Percentiles rank a stretch among this genome's conserved stretches.
These are phyloP conservation scores for Cytidiella melzeri DNA, from an alignment of 768 basidiomycete genomes.

Conservation along the genomic window DNA sequence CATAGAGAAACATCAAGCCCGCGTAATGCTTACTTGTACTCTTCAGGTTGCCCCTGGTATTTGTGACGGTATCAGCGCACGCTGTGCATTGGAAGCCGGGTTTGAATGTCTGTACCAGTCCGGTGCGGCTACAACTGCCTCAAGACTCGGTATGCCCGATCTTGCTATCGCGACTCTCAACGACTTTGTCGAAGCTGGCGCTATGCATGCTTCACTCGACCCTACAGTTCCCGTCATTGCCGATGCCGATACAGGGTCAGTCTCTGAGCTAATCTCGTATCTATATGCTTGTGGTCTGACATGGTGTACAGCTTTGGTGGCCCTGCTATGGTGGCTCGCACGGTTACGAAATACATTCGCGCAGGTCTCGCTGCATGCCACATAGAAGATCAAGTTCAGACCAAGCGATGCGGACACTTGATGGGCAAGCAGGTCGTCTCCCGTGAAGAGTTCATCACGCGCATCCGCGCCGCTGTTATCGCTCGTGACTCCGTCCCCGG, in stretches of 20 bases:
- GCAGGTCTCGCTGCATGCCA: constrained; percentile 72
- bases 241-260: constrained; percentile 73
- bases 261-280: background rate
- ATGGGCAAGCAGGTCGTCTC: constrained; percentile 80
- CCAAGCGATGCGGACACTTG: constrained; percentile 75
- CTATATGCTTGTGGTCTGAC: background rate
- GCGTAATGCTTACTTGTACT: background rate
- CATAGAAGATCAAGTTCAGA: constrained; percentile 81
- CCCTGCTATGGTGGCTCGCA: constrained; percentile 68
- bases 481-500: constrained; percentile 74
- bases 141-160: constrained; percentile 73
- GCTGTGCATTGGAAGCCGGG: constrained; percentile 75
- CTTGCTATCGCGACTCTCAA: constrained; percentile 73
- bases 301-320: constrained; percentile 50
- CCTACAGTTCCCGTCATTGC: constrained; percentile 69
- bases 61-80: constrained; percentile 74
- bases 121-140: constrained; percentile 77
- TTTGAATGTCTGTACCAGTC: constrained; percentile 77
- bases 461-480: constrained; percentile 71
- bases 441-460: constrained; percentile 66
- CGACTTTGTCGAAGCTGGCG: constrained; percentile 57
- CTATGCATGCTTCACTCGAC: constrained; percentile 23
- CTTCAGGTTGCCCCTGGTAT: constrained; percentile 68
- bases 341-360: constrained; percentile 61
- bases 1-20: background rate